Percentiles rank a stretch among this genome's conserved stretches.
These are phyloP conservation scores for Xylaria scruposa DNA, from an alignment of 495 filamentous ascomycete genomes.

Conservation along the genomic window DNA sequence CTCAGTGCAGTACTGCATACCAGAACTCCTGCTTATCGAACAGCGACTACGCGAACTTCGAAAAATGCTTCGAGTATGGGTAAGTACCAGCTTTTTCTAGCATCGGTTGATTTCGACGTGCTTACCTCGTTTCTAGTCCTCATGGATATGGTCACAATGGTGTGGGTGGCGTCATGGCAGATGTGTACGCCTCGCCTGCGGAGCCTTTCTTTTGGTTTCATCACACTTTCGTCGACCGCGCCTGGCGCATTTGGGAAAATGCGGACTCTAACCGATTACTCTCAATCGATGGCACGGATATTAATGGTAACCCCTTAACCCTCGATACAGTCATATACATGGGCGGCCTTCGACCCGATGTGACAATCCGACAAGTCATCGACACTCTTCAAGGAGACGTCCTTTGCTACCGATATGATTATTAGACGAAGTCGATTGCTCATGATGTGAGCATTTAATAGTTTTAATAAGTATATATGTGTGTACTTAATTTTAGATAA, in stretches of 20 bases:
- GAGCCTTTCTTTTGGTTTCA: constrained; percentile 47
- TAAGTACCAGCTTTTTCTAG: constrained; percentile 13
- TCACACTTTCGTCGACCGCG: constrained; percentile 44
- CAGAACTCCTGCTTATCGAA: constrained; percentile 29
- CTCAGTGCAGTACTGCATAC: constrained; percentile 35
- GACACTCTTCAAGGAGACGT: constrained; percentile 34
- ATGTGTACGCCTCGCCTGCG: constrained; percentile 35
- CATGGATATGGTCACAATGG: constrained; percentile 33
- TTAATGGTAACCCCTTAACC: constrained; percentile 32
- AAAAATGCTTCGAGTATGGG: constrained; percentile 32
- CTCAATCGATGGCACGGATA: constrained; percentile 39
- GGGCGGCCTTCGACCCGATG: constrained; percentile 33
- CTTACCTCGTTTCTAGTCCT: constrained; percentile 9
- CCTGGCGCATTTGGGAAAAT: constrained; percentile 64
- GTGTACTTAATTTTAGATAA: constrained; percentile 4
- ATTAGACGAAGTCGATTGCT: constrained; percentile 26
- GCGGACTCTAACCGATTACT: constrained; percentile 35
- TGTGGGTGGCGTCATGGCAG: constrained; percentile 37
- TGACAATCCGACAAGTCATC: constrained; percentile 43
- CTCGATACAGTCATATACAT: constrained; percentile 36
- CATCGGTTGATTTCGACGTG: neutral
- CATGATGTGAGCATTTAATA: neutral
- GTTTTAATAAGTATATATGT: constrained; percentile 8
- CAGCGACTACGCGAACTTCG: constrained; percentile 26
- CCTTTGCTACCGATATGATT: constrained; percentile 45